Evolutionary conservation across 2,329 filamentous ascomycete genomes (phyloP), one percentile per base, ranked within the genome.

Genomic region (Fusarium sp.): DNA sequence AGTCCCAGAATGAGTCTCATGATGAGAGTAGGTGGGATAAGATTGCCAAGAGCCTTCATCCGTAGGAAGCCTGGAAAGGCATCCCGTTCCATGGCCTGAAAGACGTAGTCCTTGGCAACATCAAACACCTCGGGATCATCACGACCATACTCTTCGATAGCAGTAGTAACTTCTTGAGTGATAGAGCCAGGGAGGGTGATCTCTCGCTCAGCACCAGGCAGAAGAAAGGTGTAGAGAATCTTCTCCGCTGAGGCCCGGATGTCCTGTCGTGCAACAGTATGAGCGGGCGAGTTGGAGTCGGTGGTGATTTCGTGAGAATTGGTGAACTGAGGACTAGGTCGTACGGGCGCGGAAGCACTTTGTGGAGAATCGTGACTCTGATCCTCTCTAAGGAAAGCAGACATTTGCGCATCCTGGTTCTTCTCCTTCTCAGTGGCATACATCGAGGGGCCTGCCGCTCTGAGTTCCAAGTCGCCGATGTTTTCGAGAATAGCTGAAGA

Each of bases 11-110:
- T 92, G 47, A 98, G 80, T 49, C 95, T 86, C 67, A 96, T 83
- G 72, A 98, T 87, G 66, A 96, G 88, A 42, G 92, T 96, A 14
- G 94, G 87, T 4, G 94, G 95, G 25, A 99, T 94, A 13, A 99
- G 84, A 72, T 99, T 99, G 57, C 96, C 96, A 21, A 99, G 82
- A 3, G 95, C 95, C 79, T 98, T 98, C 78, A 92, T 92, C 72
- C 94, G 86, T 56, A 99, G 82, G 77, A 99, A 99, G 1, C 94
- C 94, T 1, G 96, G 95, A 74, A 97, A 99, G n/a, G 96, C 95
- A 78, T 99, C 95, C 52, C 96, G 87, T 78, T 99, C 96, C 95
- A 99, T 99, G 31, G 96, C 96, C 78, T 99, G 96, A 76, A 98
- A 99, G 61, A 98, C 95, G 74, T 98, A 99, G 79, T 99, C 95